Evolutionary conservation across 2,329 filamentous ascomycete species (phyloP).

Genomic region (Fusarium beomiforme): DNA sequence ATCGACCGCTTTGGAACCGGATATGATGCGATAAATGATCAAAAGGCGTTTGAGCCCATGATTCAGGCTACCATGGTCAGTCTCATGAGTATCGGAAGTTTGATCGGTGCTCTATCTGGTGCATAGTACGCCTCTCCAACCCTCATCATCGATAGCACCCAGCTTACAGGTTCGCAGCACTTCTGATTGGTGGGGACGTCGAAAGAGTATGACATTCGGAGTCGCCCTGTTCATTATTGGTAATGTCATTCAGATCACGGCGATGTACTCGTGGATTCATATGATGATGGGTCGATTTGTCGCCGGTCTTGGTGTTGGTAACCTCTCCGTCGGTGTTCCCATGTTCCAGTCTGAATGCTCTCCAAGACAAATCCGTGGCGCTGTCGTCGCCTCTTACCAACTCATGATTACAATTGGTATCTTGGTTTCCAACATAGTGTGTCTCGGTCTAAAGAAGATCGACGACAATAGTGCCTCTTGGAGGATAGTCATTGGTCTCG

Average conservation of each 20-base stretch:
- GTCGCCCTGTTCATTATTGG: constrained; percentile 70
- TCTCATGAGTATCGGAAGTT: constrained; percentile 64
- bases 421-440: constrained; percentile 64
- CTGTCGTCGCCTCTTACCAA: constrained; percentile 76
- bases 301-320: constrained; percentile 74
- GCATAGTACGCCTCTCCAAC: constrained; percentile 52
- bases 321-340: constrained; percentile 71
- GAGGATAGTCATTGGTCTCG: constrained; percentile 69
- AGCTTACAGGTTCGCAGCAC: constrained; percentile 48
- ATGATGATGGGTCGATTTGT: constrained; percentile 73
- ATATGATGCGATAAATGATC: constrained; percentile 47
- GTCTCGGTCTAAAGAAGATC: constrained; percentile 60
- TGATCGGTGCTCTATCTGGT: constrained; percentile 63
- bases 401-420: constrained; percentile 79
- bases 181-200: constrained; percentile 67
- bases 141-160: background rate
- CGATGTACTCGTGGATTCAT: constrained; percentile 69
- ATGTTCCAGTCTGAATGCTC: constrained; percentile 74
- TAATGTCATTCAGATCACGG: constrained; percentile 73
- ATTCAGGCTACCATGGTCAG: constrained; percentile 64
- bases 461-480: constrained; percentile 60
- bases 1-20: constrained; percentile 63
- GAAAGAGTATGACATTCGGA: constrained; percentile 63
- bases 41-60: constrained; percentile 52
- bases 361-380: constrained; percentile 70